Conservation (phyloP, 495 filamentous ascomycete species). For the Cercophora scortea region DNA sequence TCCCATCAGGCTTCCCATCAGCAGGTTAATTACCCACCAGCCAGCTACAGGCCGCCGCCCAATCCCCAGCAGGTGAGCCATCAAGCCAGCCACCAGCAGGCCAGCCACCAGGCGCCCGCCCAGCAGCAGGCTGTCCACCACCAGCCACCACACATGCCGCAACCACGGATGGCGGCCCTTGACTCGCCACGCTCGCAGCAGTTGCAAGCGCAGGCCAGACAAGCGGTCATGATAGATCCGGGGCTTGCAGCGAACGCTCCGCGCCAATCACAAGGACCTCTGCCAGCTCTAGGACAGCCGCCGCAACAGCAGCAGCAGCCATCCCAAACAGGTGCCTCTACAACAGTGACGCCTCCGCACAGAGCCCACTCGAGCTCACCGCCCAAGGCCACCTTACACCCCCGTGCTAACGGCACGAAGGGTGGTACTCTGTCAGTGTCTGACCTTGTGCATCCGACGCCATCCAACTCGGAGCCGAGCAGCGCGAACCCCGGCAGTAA, state of each 20-base stretch:
- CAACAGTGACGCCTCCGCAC: constrained; percentile 17
- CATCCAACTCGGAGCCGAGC: constrained; percentile 29
- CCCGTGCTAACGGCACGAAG: background rate
- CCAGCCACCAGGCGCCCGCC: constrained; percentile 4
- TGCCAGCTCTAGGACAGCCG: constrained; percentile 17
- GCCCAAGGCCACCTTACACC: constrained; percentile 15
- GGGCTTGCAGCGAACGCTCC: constrained; percentile 13
- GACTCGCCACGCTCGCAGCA: constrained; percentile 34
- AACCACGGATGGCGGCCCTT: constrained; percentile 5
- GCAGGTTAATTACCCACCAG: background rate
- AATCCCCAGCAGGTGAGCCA: background rate
- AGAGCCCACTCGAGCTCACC: constrained; percentile 26
- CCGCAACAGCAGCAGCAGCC: background rate
- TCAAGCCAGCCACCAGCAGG: constrained; percentile 8
- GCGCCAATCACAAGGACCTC: constrained; percentile 21
- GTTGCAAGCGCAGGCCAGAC: constrained; percentile 22
- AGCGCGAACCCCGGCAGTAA: constrained; percentile 29
- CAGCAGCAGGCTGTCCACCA: constrained; percentile 16
- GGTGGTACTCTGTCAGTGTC: no score
- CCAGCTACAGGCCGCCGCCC: background rate
- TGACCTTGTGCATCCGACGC: constrained; percentile 24
- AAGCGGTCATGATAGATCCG: constrained; percentile 30
- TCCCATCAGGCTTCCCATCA: background rate
- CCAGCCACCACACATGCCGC: constrained; percentile 16
- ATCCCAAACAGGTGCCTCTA: no score